Base-by-base conservation (phyloP, 2,329 filamentous ascomycete species). In the Alternaria brassicae region DNA sequence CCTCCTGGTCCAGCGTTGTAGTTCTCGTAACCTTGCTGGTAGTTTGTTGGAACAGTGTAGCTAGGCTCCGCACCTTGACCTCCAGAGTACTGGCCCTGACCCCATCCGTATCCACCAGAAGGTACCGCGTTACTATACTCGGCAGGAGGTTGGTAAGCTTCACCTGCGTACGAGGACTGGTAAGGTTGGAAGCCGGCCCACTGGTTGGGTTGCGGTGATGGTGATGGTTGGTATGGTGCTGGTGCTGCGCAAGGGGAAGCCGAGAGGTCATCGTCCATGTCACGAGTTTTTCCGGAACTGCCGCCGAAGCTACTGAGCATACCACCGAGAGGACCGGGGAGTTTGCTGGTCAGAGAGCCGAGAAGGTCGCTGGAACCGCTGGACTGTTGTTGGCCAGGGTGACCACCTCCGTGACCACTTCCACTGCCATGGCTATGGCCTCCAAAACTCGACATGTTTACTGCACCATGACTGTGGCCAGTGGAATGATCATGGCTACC, bases 11-110 rank as follows among this genome's bases (percentile, higher is more conserved):
- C 32, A 17, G 53, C 39, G 7, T 47, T 56, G 53, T 73, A 72
- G 21, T 68, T 70, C 64, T 78, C 75, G 51, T 74, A 77, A 0
- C 75, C 75, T 54, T 78, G 75, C 60, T 78, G 75, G 62, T 77
- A 78, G 15, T 70, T 69, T 36, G 74, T 77, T 2, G 73, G 75
- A 15, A 77, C 61, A 9, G 68, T 67, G 54, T 76, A 77, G 23
- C 69, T 69, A 8, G 74, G 74, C 49, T 77, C 74, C 6, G 60
- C 67, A 9, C 74, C 74, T 41, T 74, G 68, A 3, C 74, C 73
- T 30, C 71, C 75, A 3, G 66, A 57, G 59, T 70, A 77, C 57
- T 76, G 70, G n/a, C 69, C 70, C 21, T 72, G 60, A 4, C 65
- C 66, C 72, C 68, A 75, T n/a, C 64, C 62, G 44, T 70, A 64